Conservation (phyloP, 2,329 filamentous ascomycete species). For the Zymoseptoria passerinii region DNA sequence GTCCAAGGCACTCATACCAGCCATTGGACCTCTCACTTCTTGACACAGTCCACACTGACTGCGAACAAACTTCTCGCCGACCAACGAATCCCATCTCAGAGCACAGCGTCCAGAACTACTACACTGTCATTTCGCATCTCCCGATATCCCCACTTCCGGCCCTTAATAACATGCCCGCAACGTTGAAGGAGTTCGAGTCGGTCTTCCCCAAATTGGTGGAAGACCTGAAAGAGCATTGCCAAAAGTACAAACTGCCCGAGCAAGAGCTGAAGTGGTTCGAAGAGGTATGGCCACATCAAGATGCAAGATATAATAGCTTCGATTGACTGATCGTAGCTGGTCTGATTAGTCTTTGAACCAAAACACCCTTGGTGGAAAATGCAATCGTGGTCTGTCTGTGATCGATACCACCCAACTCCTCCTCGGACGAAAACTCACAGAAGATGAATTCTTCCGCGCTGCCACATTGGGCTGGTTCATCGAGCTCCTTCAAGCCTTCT, state of each 20-base stretch:
- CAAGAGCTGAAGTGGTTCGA: slow-evolving; percentile 81
- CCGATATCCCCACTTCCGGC: slow-evolving; percentile 3
- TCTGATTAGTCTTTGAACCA: slow-evolving; percentile 61
- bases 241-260: slow-evolving; percentile 73
- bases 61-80: background rate
- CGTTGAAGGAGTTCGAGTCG: slow-evolving; percentile 77
- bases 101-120: background rate
- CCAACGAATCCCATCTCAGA: background rate
- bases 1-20: background rate
- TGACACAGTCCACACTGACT: background rate
- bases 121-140: background rate
- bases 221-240: slow-evolving; percentile 70
- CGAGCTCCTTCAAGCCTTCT: slow-evolving; percentile 96
- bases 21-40: background rate
- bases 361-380: slow-evolving; percentile 92
- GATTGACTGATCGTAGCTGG: slow-evolving; percentile 17
- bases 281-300: slow-evolving; percentile 46
- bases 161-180: slow-evolving; percentile 54
- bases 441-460: slow-evolving; percentile 80
- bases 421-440: slow-evolving; percentile 59
- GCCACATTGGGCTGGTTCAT: slow-evolving; percentile 94
- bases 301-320: background rate
- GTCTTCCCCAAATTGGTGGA: slow-evolving; percentile 81
- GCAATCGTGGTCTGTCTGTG: slow-evolving; percentile 97
- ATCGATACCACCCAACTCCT: slow-evolving; percentile 82